A percentile compares a stretch with the other conserved stretches of the same genome.
Conservation (phyloP, 257 asterid species). For the Gynochthodes officinalis region DNA sequence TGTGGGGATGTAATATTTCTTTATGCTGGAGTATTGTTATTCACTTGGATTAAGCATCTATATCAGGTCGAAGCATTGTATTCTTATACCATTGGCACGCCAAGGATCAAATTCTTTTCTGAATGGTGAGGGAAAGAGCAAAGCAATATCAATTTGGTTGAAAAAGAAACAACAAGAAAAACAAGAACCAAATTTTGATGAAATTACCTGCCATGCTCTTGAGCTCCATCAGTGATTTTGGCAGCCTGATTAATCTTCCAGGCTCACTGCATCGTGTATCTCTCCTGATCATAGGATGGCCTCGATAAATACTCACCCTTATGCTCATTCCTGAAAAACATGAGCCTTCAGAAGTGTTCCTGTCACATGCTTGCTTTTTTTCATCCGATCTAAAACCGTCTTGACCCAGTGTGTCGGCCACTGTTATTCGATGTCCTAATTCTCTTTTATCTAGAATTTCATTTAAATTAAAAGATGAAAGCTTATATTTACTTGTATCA, state of each 20-base stretch:
- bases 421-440: conserved; percentile 53
- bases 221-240: conserved; percentile 54
- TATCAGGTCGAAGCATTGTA: too few relatives aligned
- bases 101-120: not conserved
- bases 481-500: conserved; percentile 32
- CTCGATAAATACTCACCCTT: conserved; percentile 72
- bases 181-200: not conserved
- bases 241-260: conserved; percentile 61
- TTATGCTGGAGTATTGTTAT: not conserved
- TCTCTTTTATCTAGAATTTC: conserved; percentile 58
- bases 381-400: conserved; percentile 21
- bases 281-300: conserved; percentile 54
- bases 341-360: conserved; percentile 13
- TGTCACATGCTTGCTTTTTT: conserved; percentile 19
- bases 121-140: not conserved
- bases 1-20: too few relatives aligned
- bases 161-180: not conserved
- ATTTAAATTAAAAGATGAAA: conserved; percentile 33
- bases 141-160: not conserved
- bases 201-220: conserved; percentile 62
- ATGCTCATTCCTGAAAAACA: conserved; percentile 44
- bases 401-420: conserved; percentile 29
- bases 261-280: conserved; percentile 47
- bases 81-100: not conserved
- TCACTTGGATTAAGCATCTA: too few relatives aligned